Conservation (phyloP, 2,329 filamentous ascomycete genomes). For the Aspergillus melleus region DNA sequence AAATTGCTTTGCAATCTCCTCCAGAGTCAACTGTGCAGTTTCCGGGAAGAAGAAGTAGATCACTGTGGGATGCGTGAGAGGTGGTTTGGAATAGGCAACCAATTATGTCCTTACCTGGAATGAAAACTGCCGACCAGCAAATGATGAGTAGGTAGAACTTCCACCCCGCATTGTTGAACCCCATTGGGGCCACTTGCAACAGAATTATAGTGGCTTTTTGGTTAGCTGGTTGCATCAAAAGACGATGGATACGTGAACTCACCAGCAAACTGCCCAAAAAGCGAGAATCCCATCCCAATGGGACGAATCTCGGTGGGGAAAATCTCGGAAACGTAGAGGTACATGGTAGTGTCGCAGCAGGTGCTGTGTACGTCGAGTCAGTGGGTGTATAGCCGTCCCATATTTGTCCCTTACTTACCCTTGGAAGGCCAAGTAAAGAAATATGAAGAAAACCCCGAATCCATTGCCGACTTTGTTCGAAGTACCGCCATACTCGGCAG, state of each 20-base stretch:
- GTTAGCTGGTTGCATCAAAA: not conserved
- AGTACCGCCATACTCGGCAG: slow-evolving; percentile 40
- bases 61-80: slow-evolving; percentile 25
- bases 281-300: slow-evolving; percentile 53
- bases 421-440: slow-evolving; percentile 52
- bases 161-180: slow-evolving; percentile 49
- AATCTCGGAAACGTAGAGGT: slow-evolving; percentile 49
- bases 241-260: slow-evolving; percentile 2
- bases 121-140: slow-evolving; percentile 44
- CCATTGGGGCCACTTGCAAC: slow-evolving; percentile 48
- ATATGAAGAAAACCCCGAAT: slow-evolving; percentile 45
- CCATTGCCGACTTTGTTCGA: slow-evolving; percentile 42
- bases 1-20: slow-evolving; percentile 49
- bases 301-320: slow-evolving; percentile 53
- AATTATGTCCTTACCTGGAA: slow-evolving; percentile 31
- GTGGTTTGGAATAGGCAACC: not conserved
- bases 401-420: slow-evolving; percentile 29
- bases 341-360: slow-evolving; percentile 50
- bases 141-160: slow-evolving; percentile 54
- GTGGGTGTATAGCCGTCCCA: not conserved
- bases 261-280: slow-evolving; percentile 52
- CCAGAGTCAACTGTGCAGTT: slow-evolving; percentile 45
- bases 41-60: slow-evolving; percentile 49
- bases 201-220: slow-evolving; percentile 47
- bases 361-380: slow-evolving; percentile 31